Evolutionary conservation across 345 rosid species (phyloP), one percentile per base, ranked within the genome.

Genomic region (Turritis glabra): DNA sequence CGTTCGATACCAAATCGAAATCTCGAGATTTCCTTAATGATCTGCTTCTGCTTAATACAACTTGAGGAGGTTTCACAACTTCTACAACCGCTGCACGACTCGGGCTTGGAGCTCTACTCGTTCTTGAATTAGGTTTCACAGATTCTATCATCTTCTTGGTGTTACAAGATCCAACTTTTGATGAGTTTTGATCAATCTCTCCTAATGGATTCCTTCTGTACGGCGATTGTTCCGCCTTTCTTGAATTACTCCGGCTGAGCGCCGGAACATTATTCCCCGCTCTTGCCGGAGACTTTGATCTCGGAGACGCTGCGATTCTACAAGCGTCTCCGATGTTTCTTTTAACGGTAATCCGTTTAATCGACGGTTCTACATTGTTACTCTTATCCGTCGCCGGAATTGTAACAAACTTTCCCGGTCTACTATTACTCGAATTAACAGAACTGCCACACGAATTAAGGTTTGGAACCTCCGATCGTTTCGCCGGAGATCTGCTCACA

Each of bases 221-320:
- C 13, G 97, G 97, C 0, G 98, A 89, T 10, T 88, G 89, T 44
- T 93, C 98, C 0, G 89, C 88, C 79, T 89, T 93, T 68, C 77
- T 22, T 15, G 70, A 52, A 35, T 48, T 43, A 18, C 74, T 70
- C 35, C 92, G 86, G 73, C 94, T 92, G 3, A 88, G 84, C 7
- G 87, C 60, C 27, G 91, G 89, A 52, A 76, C 84, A 66, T 71
- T 80, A 53, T 75, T 83, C 9, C 64, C 58, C 67, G 67, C 5
- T 77, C 89, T 84, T 5, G 84, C 85, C 17, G 91, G 50, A 37
- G 65, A 89, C 64, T 76, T 80, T 11, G 97, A 88, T 15, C 92
- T 92, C 0, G 97, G 97, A 1, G 98, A 87, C 1, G 88, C 88
- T 4, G 85, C 89, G 9, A 18, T 67, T 5, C 77, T 32, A 55